phyloP scores from a whole-genome alignment of 139 green algal genomes.

The Tetradesmus obliquus region DNA sequence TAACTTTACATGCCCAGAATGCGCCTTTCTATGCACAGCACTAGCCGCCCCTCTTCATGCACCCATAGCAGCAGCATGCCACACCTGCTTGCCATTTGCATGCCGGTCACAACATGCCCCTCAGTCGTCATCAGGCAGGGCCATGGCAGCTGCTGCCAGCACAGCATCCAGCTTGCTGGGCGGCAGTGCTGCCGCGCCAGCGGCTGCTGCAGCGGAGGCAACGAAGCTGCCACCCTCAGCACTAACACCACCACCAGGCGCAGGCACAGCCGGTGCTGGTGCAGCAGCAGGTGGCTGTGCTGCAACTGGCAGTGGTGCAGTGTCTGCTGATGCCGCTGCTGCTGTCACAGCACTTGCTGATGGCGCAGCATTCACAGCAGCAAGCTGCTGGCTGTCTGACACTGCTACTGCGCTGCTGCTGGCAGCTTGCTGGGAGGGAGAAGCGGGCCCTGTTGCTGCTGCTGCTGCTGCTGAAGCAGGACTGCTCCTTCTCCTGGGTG shows the following conservation, averaged over 20 bases:
- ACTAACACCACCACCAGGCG: neutral
- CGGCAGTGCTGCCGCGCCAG: neutral
- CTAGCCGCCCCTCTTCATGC: no score
- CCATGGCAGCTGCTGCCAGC: neutral
- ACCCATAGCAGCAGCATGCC: no score
- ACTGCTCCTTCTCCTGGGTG: neutral
- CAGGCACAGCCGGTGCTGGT: neutral
- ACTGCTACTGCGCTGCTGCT: no score
- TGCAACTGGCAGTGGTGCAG: neutral
- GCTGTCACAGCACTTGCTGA: neutral
- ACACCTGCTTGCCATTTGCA: no score
- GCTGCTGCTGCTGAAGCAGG: neutral
- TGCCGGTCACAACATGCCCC: no score
- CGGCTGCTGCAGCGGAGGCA: slow-evolving; percentile 2
- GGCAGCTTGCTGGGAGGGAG: no score
- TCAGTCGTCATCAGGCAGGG: slow-evolving; percentile 10
- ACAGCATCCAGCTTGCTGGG: neutral
- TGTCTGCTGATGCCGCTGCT: neutral
- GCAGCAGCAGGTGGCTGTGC: neutral
- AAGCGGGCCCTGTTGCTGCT: neutral
- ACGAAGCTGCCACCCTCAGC: neutral
- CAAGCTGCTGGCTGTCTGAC: no score
- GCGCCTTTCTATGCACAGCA: no score
- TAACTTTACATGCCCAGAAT: no score
- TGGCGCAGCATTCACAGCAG: neutral